phyloP scores from a whole-genome alignment of 2,329 filamentous ascomycete species.

The Microcyclospora tardicrescens region DNA sequence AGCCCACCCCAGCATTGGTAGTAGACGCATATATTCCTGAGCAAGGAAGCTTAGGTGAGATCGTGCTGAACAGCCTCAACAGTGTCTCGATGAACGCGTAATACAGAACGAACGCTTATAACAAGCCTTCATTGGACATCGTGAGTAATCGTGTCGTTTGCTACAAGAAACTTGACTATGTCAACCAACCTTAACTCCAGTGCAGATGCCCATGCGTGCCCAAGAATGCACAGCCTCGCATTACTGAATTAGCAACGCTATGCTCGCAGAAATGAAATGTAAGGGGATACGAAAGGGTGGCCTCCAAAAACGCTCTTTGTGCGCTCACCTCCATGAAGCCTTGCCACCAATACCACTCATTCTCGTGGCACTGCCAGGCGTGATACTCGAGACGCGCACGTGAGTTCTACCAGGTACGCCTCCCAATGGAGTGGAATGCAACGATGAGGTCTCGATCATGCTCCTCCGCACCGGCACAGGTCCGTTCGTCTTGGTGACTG shows the following conservation, averaged over 20 bases:
- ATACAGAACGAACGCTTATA: not conserved
- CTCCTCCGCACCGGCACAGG: slow-evolving; percentile 25
- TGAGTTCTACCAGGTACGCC: not conserved
- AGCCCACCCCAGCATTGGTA: too few relatives aligned
- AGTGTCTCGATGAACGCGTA: not conserved
- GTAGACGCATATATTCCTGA: too few relatives aligned
- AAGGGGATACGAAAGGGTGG: not conserved
- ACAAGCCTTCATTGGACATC: not conserved
- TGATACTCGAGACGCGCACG: not conserved
- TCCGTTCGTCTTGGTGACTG: slow-evolving; percentile 42
- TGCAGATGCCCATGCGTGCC: too few relatives aligned
- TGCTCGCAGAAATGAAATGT: too few relatives aligned
- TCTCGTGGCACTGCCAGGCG: slow-evolving; percentile 30
- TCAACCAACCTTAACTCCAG: not conserved
- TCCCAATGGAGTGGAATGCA: not conserved
- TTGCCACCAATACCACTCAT: slow-evolving; percentile 3
- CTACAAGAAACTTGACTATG: not conserved
- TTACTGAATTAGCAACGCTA: too few relatives aligned
- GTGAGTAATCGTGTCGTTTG: too few relatives aligned
- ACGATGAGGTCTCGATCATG: slow-evolving; percentile 6
- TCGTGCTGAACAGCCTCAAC: too few relatives aligned
- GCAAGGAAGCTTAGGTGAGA: too few relatives aligned
- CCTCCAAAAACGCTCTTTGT: not conserved
- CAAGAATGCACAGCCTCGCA: too few relatives aligned
- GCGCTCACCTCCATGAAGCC: not conserved